Percentiles rank a stretch among this genome's conserved stretches.
Conservation (phyloP, 805 yeast genomes). For the Candida gorgasii region DNA sequence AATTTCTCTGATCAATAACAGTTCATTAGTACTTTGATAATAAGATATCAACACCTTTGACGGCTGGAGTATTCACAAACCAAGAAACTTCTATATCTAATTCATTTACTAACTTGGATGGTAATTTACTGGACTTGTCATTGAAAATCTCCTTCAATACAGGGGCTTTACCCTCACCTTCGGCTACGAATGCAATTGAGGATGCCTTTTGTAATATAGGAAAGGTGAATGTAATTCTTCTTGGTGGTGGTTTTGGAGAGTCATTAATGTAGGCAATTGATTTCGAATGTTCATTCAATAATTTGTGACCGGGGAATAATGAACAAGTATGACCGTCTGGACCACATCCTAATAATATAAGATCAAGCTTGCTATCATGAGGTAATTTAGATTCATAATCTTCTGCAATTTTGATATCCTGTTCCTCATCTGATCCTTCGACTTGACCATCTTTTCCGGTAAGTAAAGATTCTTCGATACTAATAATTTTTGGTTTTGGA, state of each 20-base stretch:
- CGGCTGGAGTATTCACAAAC: conserved; percentile 84
- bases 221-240: conserved; percentile 86
- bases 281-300: conserved; percentile 54
- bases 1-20: too few relatives aligned
- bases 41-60: conserved; percentile 56
- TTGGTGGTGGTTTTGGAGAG: conserved; percentile 92
- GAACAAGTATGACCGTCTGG: conserved; percentile 98
- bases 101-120: conserved; percentile 74
- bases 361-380: conserved; percentile 48
- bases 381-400: conserved; percentile 66
- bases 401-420: conserved; percentile 52
- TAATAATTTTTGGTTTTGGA: conserved; percentile 58
- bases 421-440: conserved; percentile 48
- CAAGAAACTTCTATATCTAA: conserved; percentile 61
- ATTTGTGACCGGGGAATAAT: conserved; percentile 79
- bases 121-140: conserved; percentile 50
- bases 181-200: conserved; percentile 78
- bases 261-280: conserved; percentile 68
- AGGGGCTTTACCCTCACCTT: conserved; percentile 81
- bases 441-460: conserved; percentile 48
- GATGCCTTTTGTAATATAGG: conserved; percentile 62
- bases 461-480: conserved; percentile 65
- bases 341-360: conserved; percentile 84
- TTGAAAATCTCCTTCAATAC: conserved; percentile 71
- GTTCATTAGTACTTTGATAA: conserved; percentile 34